Conservation (phyloP, 2,329 filamentous ascomycete genomes). For the Sphaerulina vaccinii region DNA sequence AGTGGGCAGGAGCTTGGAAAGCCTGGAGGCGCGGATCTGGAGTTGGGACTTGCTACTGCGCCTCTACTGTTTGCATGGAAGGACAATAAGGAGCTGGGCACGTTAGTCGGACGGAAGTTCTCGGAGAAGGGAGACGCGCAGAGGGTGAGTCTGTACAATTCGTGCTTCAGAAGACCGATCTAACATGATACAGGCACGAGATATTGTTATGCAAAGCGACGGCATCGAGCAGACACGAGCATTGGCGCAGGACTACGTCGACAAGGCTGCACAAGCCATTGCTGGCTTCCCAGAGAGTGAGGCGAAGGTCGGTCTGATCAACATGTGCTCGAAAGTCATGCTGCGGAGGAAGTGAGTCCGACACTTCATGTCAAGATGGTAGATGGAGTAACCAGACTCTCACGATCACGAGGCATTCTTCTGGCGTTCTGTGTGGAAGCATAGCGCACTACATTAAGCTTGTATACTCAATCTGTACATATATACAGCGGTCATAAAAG, state of each 20-base stretch:
- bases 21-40: slow-evolving; percentile 88
- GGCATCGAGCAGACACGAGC: slow-evolving; percentile 90
- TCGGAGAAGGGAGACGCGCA: slow-evolving; percentile 76
- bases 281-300: slow-evolving; percentile 86
- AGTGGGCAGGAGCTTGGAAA: slow-evolving; percentile 85
- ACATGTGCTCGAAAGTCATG: slow-evolving; percentile 93
- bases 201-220: slow-evolving; percentile 77
- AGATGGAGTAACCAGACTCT: no score
- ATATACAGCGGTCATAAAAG: slow-evolving; percentile 1
- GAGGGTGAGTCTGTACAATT: slow-evolving; percentile 59
- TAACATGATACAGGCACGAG: slow-evolving; percentile 65
- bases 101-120: slow-evolving; percentile 90
- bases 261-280: slow-evolving; percentile 84
- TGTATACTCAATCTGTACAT: slow-evolving; percentile 19
- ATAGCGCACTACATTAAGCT: neutral
- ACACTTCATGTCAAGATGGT: neutral
- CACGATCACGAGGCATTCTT: no score
- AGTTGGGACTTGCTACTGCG: slow-evolving; percentile 89
- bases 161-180: slow-evolving; percentile 6
- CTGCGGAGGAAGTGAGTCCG: slow-evolving; percentile 72
- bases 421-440: neutral
- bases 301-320: slow-evolving; percentile 83
- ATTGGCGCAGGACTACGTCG: slow-evolving; percentile 84
- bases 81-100: slow-evolving; percentile 76
- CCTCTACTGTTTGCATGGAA: slow-evolving; percentile 90